phyloP scores from a whole-genome alignment of 2,329 filamentous ascomycete species.

The Sclerotinia sclerotiorum region DNA sequence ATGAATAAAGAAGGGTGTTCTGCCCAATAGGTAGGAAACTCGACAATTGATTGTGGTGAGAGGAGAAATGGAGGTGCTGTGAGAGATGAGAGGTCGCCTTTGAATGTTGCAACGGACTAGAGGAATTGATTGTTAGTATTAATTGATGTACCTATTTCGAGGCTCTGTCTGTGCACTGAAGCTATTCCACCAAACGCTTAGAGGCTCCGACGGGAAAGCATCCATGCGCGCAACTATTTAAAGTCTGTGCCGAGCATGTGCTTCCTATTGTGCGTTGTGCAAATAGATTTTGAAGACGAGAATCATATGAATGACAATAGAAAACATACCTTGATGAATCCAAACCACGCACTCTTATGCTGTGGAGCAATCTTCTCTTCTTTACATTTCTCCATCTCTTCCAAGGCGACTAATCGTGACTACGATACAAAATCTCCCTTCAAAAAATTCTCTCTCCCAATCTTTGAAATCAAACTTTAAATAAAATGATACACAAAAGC shows the following conservation, averaged over 20 bases:
- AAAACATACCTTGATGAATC: slow-evolving; percentile 37
- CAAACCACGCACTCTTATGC: slow-evolving; percentile 38
- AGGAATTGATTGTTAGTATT: background rate
- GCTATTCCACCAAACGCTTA: background rate
- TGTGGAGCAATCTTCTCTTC: slow-evolving; percentile 32
- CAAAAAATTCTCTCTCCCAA: background rate
- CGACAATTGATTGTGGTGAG: slow-evolving; percentile 73
- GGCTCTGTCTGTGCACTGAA: background rate
- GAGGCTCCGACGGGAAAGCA: background rate
- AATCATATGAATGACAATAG: background rate
- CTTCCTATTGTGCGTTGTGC: background rate
- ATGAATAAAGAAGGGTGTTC: slow-evolving; percentile 76
- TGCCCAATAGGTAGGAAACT: slow-evolving; percentile 80
- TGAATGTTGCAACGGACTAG: slow-evolving; percentile 75
- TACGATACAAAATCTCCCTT: background rate
- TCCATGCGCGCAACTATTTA: background rate
- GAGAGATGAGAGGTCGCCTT: slow-evolving; percentile 75
- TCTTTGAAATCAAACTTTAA: background rate
- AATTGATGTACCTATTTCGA: background rate
- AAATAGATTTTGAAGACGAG: background rate
- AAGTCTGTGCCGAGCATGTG: background rate
- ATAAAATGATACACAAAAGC: background rate
- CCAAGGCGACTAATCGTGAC: background rate
- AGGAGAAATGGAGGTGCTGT: slow-evolving; percentile 84
- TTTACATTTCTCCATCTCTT: slow-evolving; percentile 17